Evolutionary conservation across 192 early-diverging fungal species (phyloP), one percentile per base, ranked within the genome.

Genomic region (Rhizoclosmatium sp.): DNA sequence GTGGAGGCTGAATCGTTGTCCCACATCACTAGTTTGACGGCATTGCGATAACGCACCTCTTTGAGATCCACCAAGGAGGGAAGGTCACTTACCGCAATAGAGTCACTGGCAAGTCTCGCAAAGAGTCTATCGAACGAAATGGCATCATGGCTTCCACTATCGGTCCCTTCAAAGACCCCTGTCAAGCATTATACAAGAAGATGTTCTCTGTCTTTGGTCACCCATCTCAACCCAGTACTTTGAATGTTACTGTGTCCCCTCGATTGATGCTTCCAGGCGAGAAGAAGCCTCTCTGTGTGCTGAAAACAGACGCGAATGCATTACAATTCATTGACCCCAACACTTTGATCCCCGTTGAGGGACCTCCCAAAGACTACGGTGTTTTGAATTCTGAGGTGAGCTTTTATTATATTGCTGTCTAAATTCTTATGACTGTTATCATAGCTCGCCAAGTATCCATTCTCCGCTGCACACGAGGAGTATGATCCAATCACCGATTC

Each of bases 1-100:
- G 39, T 10, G 41, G 10, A 16, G 0, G 2, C 5, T 2, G 42
- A 62, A 19, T 40, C 39, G 23, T 21, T 21, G 0, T 19, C 19
- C 7, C 60, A 62, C 39, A 0, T 21, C 9, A 40, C 19, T 49
- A 71, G 69, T 71, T 71, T 56, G 69, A 71, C 51, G 69, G 69
- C 5, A 71, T 71, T 39, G 69, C 48, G 9, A 56, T 71, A 12
- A 71, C 69, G 16, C 69, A 71, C 51, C 47, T n/a, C 23, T 71
- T 71, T 41, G 23, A 49, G 1, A 71, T 71, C 51, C 69, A 71
- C 31, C 3, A 1, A 0, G n/a, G 7, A 10, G 49, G 54, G 12
- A 71, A 49, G 12, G 69, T 71, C 69, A 71, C 69, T 9, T 71
- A 71, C 51, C 69, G 69, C 51, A 71, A 71, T 49, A 5, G 48